Conservation (phyloP, 2,329 filamentous ascomycete genomes). For the Venturia asperata region DNA sequence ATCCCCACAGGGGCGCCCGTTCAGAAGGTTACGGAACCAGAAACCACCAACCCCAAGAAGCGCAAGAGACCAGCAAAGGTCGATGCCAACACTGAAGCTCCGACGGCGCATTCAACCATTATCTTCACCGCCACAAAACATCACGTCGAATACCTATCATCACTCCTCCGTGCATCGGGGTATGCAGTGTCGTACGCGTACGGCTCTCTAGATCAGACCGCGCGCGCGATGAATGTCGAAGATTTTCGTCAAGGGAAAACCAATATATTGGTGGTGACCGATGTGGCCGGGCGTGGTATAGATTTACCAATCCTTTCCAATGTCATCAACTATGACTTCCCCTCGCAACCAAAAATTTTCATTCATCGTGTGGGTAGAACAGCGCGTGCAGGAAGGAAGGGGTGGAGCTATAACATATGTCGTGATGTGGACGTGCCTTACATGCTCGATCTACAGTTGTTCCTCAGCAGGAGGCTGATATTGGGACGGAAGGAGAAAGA, state of each 20-base stretch:
- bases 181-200: constrained; percentile 93
- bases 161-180: constrained; percentile 69
- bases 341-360: constrained; percentile 92
- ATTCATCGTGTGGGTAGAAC: constrained; percentile 95
- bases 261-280: constrained; percentile 90
- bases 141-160: constrained; percentile 87
- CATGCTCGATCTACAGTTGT: constrained; percentile 86
- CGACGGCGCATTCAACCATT: constrained; percentile 87
- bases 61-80: constrained; percentile 55
- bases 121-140: constrained; percentile 94
- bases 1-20: constrained; percentile 62
- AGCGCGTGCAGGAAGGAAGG: constrained; percentile 82
- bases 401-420: constrained; percentile 93
- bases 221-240: constrained; percentile 84
- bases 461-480: constrained; percentile 77
- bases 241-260: constrained; percentile 78
- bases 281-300: constrained; percentile 93
- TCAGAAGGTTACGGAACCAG: constrained; percentile 39
- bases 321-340: constrained; percentile 98
- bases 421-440: constrained; percentile 85
- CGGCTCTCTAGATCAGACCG: constrained; percentile 87
- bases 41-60: constrained; percentile 51
- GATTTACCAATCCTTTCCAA: constrained; percentile 95
- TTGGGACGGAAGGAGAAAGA: constrained; percentile 59
- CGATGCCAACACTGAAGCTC: constrained; percentile 50